Conservation (phyloP, 2,329 filamentous ascomycete species). For the Dryadomyces sulphureus region DNA sequence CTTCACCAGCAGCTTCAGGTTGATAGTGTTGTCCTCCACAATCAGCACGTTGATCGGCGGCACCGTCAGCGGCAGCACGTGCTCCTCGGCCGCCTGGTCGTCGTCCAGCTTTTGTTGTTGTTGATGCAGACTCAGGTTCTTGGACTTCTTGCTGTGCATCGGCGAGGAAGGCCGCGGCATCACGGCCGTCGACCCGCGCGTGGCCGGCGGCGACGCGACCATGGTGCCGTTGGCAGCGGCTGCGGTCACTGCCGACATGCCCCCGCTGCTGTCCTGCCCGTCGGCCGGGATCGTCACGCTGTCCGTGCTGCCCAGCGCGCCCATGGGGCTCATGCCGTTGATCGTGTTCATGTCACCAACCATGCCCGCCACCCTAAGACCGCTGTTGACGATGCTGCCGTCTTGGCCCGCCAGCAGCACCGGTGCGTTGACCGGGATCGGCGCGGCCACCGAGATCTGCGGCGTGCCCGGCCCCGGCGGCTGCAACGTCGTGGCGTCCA, state of each 20-base stretch:
- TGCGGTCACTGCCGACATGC: no score
- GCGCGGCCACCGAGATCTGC: background rate
- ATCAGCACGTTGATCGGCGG: constrained; percentile 96
- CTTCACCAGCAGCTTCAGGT: constrained; percentile 79
- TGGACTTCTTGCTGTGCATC: constrained; percentile 32
- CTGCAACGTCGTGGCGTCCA: no score
- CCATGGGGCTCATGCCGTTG: no score
- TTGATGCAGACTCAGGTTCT: constrained; percentile 23
- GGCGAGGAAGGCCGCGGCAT: constrained; percentile 31
- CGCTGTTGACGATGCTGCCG: background rate
- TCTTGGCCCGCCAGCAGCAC: background rate
- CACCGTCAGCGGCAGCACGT: constrained; percentile 61
- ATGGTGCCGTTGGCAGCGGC: no score
- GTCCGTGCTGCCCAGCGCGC: background rate
- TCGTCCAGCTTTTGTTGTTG: background rate
- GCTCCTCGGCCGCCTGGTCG: constrained; percentile 30
- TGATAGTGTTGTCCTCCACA: constrained; percentile 98
- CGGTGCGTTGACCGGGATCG: background rate
- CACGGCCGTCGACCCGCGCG: constrained; percentile 22
- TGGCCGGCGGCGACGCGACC: background rate
- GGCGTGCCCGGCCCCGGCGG: background rate
- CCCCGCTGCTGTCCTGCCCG: background rate
- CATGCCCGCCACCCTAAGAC: no score
- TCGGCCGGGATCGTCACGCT: background rate
- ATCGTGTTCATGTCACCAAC: no score